These are phyloP conservation scores for Arthrobotrys sinensis DNA, from an alignment of 2,329 filamentous ascomycete genomes.

Conservation along the genomic window DNA sequence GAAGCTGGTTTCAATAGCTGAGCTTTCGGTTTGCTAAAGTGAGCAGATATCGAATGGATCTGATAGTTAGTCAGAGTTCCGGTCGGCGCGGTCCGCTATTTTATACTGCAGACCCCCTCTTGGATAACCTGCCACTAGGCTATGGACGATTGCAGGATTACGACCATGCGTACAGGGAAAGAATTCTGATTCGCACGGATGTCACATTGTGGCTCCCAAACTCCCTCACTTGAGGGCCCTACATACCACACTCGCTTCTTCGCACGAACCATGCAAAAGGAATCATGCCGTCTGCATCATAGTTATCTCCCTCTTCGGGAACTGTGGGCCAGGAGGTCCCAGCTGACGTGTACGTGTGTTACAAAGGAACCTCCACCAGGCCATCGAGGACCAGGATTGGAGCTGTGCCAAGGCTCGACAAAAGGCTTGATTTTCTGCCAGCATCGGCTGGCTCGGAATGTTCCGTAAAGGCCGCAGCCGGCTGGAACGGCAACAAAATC, in stretches of 20 bases:
- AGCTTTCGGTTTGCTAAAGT: not conserved
- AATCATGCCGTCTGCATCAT: constrained; percentile 33
- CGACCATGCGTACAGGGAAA: not conserved
- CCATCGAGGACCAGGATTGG: not conserved
- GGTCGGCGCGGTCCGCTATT: not conserved
- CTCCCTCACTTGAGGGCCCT: not conserved
- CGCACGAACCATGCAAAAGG: constrained; percentile 19
- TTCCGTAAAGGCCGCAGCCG: constrained; percentile 14
- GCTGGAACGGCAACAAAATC: not conserved
- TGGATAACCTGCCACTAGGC: not conserved
- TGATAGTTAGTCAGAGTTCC: constrained; percentile 1
- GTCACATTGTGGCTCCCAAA: not conserved
- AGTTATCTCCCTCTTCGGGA: constrained; percentile 19
- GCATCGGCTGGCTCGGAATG: constrained; percentile 36
- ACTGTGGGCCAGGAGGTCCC: constrained; percentile 13
- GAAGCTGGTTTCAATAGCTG: too few species aligned
- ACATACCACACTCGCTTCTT: constrained; percentile 15
- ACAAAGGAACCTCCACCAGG: not conserved
- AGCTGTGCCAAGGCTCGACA: constrained; percentile 54
- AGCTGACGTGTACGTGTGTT: constrained; percentile 61
- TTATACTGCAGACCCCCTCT: not conserved
- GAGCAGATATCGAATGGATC: not conserved
- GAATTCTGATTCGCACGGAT: constrained; percentile 14
- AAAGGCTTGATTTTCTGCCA: constrained; percentile 52
- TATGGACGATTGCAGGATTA: not conserved